phyloP scores from a whole-genome alignment of 1,284 basidiomycete species.

The Pseudozyma hubeiensis region DNA sequence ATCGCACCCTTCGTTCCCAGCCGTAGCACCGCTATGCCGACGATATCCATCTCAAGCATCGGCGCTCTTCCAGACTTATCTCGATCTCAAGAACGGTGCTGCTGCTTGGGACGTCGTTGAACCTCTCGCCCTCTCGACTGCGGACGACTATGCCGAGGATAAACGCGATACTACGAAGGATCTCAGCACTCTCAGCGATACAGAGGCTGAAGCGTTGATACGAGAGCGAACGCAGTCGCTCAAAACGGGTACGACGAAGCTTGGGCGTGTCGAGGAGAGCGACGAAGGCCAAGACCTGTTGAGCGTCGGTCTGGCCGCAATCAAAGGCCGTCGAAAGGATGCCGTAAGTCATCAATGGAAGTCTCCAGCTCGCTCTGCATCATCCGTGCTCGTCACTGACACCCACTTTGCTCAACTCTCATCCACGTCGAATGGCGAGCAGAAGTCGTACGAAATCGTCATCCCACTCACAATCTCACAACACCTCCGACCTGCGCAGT shows the following conservation, averaged over 20 bases:
- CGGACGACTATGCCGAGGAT: not conserved
- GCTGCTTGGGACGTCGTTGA: slow-evolving; percentile 57
- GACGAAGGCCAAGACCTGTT: slow-evolving; percentile 2
- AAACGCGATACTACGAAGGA: slow-evolving; percentile 3
- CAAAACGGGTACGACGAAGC: not conserved
- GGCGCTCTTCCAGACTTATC: slow-evolving; percentile 65
- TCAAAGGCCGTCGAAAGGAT: slow-evolving; percentile 43
- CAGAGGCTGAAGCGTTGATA: slow-evolving; percentile 21
- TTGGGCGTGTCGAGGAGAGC: slow-evolving; percentile 7
- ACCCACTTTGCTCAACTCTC: not conserved
- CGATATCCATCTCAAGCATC: slow-evolving; percentile 62
- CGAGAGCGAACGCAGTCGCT: slow-evolving; percentile 3
- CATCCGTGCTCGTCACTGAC: not conserved
- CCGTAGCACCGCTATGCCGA: slow-evolving; percentile 37
- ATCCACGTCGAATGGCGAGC: not conserved
- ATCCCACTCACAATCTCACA: slow-evolving; percentile 39
- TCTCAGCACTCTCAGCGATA: slow-evolving; percentile 16
- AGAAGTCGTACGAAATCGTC: slow-evolving; percentile 36
- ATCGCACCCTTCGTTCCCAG: slow-evolving; percentile 40
- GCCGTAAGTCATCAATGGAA: slow-evolving; percentile 16
- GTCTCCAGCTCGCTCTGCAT: not conserved
- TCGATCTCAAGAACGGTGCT: slow-evolving; percentile 64
- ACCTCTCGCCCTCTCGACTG: slow-evolving; percentile 14
- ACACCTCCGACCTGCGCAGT: slow-evolving; percentile 32
- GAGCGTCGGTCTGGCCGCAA: slow-evolving; percentile 16